Evolutionary conservation across 257 asterid species (phyloP), one percentile per base, ranked within the genome.

Genomic region (Galeopsis tetrahit): DNA sequence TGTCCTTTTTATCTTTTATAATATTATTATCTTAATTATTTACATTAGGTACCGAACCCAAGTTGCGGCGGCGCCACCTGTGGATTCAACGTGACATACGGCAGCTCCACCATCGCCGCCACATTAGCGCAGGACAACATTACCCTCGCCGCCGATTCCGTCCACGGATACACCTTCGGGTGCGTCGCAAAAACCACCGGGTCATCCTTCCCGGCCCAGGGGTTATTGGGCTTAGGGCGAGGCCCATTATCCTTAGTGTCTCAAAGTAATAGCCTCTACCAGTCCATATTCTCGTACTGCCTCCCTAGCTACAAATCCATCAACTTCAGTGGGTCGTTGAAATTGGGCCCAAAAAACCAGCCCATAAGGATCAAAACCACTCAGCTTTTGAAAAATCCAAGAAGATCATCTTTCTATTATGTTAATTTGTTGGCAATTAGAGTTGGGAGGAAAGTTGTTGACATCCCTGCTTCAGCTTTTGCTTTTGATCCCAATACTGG

Each of bases 201-300:
- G 0, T 58, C 81, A 3, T 77, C 93, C 15, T 57, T 83, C 1
- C 98, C 96, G 35, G 86, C 90, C 0, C 98, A 92, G 63, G 98
- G 98, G 0, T 73, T 92, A 13, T 69, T 92, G 66, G 97, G 89
- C 51, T 66, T 92, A 63, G 97, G 97, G 10, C 87, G 98, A 34
- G 98, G 98, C 53, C 82, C 86, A 11, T 44, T 90, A 10, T 92
- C 98, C 1, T 75, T 92, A 1, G 1, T 85, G 69, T 75, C 94
- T 48, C 98, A 92, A 61, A 73, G 90, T 5, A 63, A 59, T 0
- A 79, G 76, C 53, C 88, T 90, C n/a, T 92, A 88, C 76, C 36
- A 76, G 55, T 85, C 90, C 74, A 85, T 87, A 48, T 92, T 92
- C 82, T 92, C 98, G 10, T 92, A 92, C 79, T 92, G 98, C 82